Evolutionary conservation across 2,329 filamentous ascomycete species (phyloP).

Genomic region (Nigrospora oryzae): DNA sequence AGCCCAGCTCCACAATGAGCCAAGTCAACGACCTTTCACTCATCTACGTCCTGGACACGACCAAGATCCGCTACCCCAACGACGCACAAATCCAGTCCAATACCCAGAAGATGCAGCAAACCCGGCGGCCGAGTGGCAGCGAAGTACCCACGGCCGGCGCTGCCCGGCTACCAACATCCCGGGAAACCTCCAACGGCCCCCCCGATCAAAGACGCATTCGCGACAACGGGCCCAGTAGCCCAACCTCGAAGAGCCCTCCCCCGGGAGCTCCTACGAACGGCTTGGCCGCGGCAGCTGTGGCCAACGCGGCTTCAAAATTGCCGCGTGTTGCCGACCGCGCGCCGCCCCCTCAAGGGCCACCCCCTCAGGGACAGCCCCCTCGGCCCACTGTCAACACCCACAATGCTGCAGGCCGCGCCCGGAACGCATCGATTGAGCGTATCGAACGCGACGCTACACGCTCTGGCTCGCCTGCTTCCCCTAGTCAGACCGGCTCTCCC

Average conservation of each 20-base stretch:
- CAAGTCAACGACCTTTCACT: constrained; percentile 79
- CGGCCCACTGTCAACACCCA: constrained; percentile 35
- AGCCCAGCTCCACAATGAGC: constrained; percentile 79
- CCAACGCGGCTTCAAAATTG: constrained; percentile 27
- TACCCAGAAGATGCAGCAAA: constrained; percentile 29
- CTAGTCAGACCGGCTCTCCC: constrained; percentile 30
- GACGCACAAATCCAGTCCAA: constrained; percentile 45
- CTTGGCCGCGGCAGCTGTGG: constrained; percentile 5
- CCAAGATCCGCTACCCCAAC: constrained; percentile 92
- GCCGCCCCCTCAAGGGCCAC: constrained; percentile 37
- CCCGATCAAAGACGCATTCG: constrained; percentile 38
- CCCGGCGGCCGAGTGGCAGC: constrained; percentile 33
- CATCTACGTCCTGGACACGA: constrained; percentile 87
- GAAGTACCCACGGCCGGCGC: constrained; percentile 8
- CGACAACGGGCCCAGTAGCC: constrained; percentile 14
- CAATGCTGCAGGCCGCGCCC: constrained; percentile 28
- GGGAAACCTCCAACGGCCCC: constrained; percentile 45
- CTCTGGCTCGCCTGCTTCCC: constrained; percentile 26
- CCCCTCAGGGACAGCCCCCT: constrained; percentile 45
- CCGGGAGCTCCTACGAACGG: not conserved
- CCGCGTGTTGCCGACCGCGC: constrained; percentile 28
- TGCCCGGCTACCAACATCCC: constrained; percentile 29
- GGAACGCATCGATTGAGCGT: constrained; percentile 43
- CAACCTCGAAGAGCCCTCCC: constrained; percentile 21
- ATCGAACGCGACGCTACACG: constrained; percentile 22